Evolutionary conservation across 345 rosid species (phyloP).

Genomic region (Carallia pectinifolia): DNA sequence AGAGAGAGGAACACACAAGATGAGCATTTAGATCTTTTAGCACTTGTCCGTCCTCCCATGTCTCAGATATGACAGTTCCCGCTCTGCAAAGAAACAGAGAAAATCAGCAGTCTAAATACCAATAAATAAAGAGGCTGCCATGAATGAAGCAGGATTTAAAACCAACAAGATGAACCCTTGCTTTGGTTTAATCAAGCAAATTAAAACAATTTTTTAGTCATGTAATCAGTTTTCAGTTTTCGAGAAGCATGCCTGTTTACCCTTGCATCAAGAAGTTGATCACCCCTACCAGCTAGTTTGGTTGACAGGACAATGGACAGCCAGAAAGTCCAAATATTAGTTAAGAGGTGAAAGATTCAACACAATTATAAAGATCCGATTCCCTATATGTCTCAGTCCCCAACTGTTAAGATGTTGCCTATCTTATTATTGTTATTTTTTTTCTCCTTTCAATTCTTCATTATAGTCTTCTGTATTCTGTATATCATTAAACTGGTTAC

Average conservation of each 20-base stretch:
- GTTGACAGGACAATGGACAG: not conserved
- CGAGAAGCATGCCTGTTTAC: not conserved
- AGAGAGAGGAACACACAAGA: conserved; percentile 56
- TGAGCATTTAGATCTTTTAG: conserved; percentile 92
- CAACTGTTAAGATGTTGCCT: not conserved
- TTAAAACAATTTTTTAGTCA: not conserved
- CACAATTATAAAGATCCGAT: not conserved
- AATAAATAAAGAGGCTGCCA: not conserved
- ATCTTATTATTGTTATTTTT: not conserved
- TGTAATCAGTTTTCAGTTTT: not conserved
- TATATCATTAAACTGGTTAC: not conserved
- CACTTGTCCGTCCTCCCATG: conserved; percentile 99
- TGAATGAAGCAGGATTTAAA: not conserved
- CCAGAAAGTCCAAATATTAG: not conserved
- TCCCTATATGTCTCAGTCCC: not conserved
- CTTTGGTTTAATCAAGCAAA: not conserved
- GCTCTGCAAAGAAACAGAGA: conserved; percentile 58
- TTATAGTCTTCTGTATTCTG: not conserved
- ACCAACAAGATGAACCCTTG: not conserved
- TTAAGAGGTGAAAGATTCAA: not conserved
- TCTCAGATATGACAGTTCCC: conserved; percentile 94
- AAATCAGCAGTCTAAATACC: not conserved
- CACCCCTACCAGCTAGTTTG: not conserved
- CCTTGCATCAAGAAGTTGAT: conserved; percentile 1
- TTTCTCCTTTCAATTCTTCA: not conserved